Percentiles rank a stretch among this genome's conserved stretches.
Evolutionary conservation across 2,329 filamentous ascomycete genomes (phyloP).

Genomic region (Domatiomyces catenatus): DNA sequence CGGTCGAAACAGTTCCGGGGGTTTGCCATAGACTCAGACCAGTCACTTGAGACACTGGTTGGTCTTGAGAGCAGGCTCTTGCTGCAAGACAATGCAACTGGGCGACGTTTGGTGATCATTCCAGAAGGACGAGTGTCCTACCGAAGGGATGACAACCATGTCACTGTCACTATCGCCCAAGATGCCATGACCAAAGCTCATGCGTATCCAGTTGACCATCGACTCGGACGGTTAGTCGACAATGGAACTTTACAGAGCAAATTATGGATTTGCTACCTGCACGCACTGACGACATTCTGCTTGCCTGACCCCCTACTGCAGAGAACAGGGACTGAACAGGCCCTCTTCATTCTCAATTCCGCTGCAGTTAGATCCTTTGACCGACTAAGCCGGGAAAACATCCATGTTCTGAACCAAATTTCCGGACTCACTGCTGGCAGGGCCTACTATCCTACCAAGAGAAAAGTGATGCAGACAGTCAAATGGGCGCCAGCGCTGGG

Average conservation of each 20-base stretch:
- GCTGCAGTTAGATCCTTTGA: conserved; percentile 3
- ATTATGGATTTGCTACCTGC: conserved; percentile 21
- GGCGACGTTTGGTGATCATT: conserved; percentile 12
- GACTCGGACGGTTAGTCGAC: conserved; percentile 10
- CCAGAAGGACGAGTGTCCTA: conserved; percentile 12
- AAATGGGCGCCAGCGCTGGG: conserved; percentile 28
- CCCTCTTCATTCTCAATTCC: conserved; percentile 16
- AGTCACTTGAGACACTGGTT: conserved; percentile 33
- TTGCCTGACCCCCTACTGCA: conserved; percentile 23
- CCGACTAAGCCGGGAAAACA: conserved; percentile 19
- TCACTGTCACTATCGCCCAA: conserved; percentile 8
- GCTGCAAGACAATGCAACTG: conserved; percentile 20
- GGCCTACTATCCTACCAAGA: conserved; percentile 2
- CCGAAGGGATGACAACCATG: conserved; percentile 2
- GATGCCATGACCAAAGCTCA: background rate
- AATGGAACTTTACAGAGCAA: conserved; percentile 10
- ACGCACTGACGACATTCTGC: conserved; percentile 24
- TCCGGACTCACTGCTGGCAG: conserved; percentile 1
- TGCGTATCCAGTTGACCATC: conserved; percentile 15
- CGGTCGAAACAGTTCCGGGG: conserved; percentile 2
- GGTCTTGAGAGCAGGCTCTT: conserved; percentile 38
- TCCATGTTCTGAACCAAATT: conserved; percentile 20
- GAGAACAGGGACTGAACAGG: conserved; percentile 20
- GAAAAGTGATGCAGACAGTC: conserved; percentile 34
- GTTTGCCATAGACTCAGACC: conserved; percentile 28